Percentiles rank a stretch among this genome's conserved stretches.
These are phyloP conservation scores for Jacaranda mimosifolia DNA, from an alignment of 257 asterid genomes.

Conservation along the genomic window DNA sequence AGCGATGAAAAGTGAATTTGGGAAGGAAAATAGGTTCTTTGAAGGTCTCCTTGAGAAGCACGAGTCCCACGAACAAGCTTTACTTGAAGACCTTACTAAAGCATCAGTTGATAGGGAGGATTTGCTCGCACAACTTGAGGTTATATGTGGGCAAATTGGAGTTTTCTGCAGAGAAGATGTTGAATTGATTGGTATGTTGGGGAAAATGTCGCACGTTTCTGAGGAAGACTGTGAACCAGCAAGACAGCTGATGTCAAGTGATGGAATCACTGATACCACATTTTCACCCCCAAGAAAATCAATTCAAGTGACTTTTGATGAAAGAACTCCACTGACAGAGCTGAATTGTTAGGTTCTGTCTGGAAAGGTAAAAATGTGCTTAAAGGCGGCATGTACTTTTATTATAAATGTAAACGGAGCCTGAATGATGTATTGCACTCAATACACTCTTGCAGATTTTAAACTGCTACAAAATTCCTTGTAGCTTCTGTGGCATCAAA, in stretches of 20 bases:
- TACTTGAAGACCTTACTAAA: slow-evolving; percentile 40
- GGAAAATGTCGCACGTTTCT: slow-evolving; percentile 31
- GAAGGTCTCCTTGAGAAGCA: slow-evolving; percentile 39
- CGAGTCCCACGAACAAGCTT: slow-evolving; percentile 40
- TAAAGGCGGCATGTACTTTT: not conserved
- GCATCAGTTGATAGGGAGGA: slow-evolving; percentile 36
- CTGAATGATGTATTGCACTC: not conserved
- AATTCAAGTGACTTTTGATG: slow-evolving; percentile 26
- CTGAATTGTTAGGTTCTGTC: slow-evolving; percentile 33
- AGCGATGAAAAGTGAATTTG: slow-evolving; percentile 37
- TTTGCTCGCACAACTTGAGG: slow-evolving; percentile 44
- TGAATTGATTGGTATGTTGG: slow-evolving; percentile 43
- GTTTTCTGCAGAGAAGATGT: slow-evolving; percentile 46
- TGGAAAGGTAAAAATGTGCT: not conserved
- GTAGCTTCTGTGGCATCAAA: not conserved
- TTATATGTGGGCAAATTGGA: slow-evolving; percentile 40
- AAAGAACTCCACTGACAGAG: slow-evolving; percentile 49
- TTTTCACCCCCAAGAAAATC: slow-evolving; percentile 44
- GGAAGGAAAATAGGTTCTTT: slow-evolving; percentile 39
- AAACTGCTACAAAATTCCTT: not conserved
- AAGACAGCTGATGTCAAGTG: not conserved
- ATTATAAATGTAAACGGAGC: slow-evolving; percentile 8
- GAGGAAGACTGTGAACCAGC: slow-evolving; percentile 37
- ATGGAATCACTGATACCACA: not conserved
- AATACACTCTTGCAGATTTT: not conserved